phyloP scores from a whole-genome alignment of 768 basidiomycete genomes.

The Hypholoma sublateritium region DNA sequence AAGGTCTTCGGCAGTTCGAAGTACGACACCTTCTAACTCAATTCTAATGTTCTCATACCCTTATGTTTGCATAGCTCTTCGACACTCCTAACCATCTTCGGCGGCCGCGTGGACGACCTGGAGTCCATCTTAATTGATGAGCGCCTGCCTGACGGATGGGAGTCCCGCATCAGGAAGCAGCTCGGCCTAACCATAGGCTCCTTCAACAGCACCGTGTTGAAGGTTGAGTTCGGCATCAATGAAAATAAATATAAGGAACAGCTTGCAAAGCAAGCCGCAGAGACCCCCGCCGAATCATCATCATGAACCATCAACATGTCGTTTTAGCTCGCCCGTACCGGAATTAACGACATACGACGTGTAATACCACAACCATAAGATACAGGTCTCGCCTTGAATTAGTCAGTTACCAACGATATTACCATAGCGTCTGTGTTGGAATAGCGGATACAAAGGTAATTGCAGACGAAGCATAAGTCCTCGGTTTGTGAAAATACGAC shows the following conservation, averaged over 20 bases:
- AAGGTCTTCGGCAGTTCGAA: slow-evolving; percentile 67
- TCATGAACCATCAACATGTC: background rate
- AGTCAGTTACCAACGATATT: too few relatives aligned
- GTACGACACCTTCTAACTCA: slow-evolving; percentile 30
- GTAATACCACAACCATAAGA: background rate
- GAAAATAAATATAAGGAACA: slow-evolving; percentile 32
- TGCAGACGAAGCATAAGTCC: too few relatives aligned
- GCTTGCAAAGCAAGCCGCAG: background rate
- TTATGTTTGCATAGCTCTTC: slow-evolving; percentile 44
- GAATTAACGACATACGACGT: background rate
- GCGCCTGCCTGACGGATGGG: slow-evolving; percentile 70
- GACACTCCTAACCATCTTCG: slow-evolving; percentile 65
- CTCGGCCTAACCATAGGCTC: slow-evolving; percentile 58
- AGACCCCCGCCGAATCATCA: background rate
- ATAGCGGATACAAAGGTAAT: too few relatives aligned
- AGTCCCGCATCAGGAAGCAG: slow-evolving; percentile 52
- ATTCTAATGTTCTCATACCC: background rate
- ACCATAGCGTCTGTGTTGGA: too few relatives aligned
- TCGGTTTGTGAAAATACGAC: too few relatives aligned
- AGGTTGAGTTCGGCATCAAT: slow-evolving; percentile 38
- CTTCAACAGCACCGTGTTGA: slow-evolving; percentile 51
- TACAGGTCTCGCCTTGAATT: too few relatives aligned
- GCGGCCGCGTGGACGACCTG: slow-evolving; percentile 58
- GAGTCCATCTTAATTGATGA: slow-evolving; percentile 63
- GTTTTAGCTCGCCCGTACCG: background rate